These are phyloP conservation scores for Phytophthora citrophthora DNA, from an alignment of 352 stramenopile species.

Conservation along the genomic window DNA sequence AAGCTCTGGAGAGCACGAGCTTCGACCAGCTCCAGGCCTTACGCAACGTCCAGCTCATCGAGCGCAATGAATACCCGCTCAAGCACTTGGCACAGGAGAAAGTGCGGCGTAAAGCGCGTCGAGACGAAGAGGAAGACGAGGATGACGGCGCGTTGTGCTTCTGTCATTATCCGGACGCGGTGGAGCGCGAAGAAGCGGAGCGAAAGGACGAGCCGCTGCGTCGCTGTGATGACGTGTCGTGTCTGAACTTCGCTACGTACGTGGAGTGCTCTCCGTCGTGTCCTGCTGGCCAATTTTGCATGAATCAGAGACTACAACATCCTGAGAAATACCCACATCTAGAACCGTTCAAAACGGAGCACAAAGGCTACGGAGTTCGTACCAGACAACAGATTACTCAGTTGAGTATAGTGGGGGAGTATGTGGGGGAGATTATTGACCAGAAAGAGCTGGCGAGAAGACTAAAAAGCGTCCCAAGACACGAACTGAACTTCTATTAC, in stretches of 20 bases:
- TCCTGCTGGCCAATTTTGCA: slow-evolving; percentile 52
- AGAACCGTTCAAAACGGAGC: slow-evolving; percentile 78
- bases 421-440: slow-evolving; percentile 93
- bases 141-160: slow-evolving; percentile 60
- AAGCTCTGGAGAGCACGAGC: slow-evolving; percentile 20
- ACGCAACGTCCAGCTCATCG: slow-evolving; percentile 65
- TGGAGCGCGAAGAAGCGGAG: slow-evolving; percentile 43
- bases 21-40: slow-evolving; percentile 76
- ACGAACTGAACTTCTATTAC: slow-evolving; percentile 91
- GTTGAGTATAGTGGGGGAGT: slow-evolving; percentile 86
- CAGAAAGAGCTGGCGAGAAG: slow-evolving; percentile 77
- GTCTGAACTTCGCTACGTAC: slow-evolving; percentile 90
- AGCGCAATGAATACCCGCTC: slow-evolving; percentile 79
- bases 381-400: slow-evolving; percentile 66
- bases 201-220: slow-evolving; percentile 12
- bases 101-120: slow-evolving; percentile 36
- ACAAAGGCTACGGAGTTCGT: slow-evolving; percentile 89
- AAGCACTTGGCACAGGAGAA: slow-evolving; percentile 51
- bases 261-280: slow-evolving; percentile 74
- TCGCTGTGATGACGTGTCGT: slow-evolving; percentile 86
- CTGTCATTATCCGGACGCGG: slow-evolving; percentile 52
- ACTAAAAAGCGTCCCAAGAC: slow-evolving; percentile 62
- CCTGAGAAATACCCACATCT: slow-evolving; percentile 66
- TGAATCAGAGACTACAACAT: slow-evolving; percentile 82
- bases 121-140: slow-evolving; percentile 48